Evolutionary conservation across 2,329 filamentous ascomycete species (phyloP).

Genomic region (Aspergillus fumigatus): DNA sequence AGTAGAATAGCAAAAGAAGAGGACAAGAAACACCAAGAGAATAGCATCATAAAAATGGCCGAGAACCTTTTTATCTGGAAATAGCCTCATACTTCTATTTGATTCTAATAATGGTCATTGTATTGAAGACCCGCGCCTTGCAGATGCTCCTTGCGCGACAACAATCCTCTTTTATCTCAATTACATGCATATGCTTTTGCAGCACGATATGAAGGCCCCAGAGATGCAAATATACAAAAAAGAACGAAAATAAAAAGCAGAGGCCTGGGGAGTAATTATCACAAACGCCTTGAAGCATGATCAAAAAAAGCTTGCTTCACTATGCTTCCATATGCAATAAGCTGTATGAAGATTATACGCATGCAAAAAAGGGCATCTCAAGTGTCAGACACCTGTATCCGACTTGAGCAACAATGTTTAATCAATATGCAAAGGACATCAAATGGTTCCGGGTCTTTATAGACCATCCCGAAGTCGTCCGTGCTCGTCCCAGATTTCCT

Average conservation of each 20-base stretch:
- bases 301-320: not conserved
- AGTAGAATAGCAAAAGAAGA: not conserved
- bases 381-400: not conserved
- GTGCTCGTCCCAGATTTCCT: slow-evolving; percentile 50
- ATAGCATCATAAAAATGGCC: not conserved
- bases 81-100: not conserved
- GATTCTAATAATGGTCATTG: not conserved
- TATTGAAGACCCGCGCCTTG: not conserved
- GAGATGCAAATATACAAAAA: not conserved
- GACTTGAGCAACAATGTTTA: not conserved
- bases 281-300: not conserved
- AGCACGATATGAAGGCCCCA: not conserved
- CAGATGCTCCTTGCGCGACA: not conserved
- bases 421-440: slow-evolving; percentile 6
- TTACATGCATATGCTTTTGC: not conserved
- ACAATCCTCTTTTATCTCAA: not conserved
- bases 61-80: not conserved
- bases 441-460: slow-evolving; percentile 5
- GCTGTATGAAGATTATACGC: not conserved
- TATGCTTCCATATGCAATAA: not conserved
- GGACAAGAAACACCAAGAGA: not conserved
- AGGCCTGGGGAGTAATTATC: not conserved
- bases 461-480: slow-evolving; percentile 28
- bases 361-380: not conserved
- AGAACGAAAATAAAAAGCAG: not conserved